phyloP scores from a whole-genome alignment of 208 protist genomes.

The Kentomonas sorsogonicus region DNA sequence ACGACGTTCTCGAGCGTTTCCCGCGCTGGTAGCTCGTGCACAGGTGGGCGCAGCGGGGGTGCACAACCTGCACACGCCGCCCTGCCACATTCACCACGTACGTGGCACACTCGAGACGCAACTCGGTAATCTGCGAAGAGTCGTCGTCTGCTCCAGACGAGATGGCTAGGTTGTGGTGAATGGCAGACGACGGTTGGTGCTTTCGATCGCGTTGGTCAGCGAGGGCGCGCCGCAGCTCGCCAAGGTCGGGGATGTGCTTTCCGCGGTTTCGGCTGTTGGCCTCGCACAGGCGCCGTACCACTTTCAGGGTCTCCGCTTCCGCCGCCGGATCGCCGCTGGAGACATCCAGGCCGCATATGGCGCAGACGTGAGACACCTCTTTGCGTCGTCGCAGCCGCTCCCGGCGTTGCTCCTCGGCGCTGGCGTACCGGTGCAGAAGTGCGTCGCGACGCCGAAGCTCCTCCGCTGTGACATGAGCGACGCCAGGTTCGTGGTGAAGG shows the following conservation, averaged over 20 bases:
- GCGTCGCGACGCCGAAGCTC: slow-evolving; percentile 55
- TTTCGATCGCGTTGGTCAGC: slow-evolving; percentile 19
- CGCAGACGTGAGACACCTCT: slow-evolving; percentile 51
- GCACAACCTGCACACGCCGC: slow-evolving; percentile 61
- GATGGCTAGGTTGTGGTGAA: no score
- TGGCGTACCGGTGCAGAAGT: slow-evolving; percentile 50
- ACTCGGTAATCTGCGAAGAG: no score
- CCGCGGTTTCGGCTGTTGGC: slow-evolving; percentile 57
- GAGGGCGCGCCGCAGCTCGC: slow-evolving; percentile 45
- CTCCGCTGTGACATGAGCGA: slow-evolving; percentile 16
- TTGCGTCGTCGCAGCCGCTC: slow-evolving; percentile 53
- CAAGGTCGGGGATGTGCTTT: slow-evolving; percentile 40
- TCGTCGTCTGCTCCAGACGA: no score
- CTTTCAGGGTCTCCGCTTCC: slow-evolving; percentile 28
- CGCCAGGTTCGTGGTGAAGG: slow-evolving; percentile 45
- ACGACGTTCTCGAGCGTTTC: slow-evolving; percentile 66
- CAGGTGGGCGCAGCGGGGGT: slow-evolving; percentile 77
- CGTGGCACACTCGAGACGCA: slow-evolving; percentile 44
- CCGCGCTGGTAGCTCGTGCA: slow-evolving; percentile 72
- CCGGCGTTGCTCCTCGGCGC: slow-evolving; percentile 56
- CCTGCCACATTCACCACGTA: slow-evolving; percentile 59
- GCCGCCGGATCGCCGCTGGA: no score
- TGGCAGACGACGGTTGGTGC: neutral
- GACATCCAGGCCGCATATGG: slow-evolving; percentile 74
- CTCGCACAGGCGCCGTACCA: slow-evolving; percentile 47